Conservation (phyloP, 139 green algal genomes). For the Asterochloris erici region DNA sequence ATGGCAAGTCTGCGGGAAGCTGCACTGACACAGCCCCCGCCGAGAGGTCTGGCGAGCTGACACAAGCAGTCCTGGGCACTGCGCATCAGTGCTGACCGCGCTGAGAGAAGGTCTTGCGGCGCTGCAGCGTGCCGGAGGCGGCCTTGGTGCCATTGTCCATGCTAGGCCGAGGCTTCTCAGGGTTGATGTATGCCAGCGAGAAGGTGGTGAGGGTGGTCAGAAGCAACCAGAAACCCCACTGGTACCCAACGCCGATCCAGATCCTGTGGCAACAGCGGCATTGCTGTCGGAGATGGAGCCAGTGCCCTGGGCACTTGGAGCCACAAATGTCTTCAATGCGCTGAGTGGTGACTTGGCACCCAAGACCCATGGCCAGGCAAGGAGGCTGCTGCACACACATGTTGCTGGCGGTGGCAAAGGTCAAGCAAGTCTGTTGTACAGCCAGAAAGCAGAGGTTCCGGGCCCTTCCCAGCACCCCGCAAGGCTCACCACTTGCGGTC, state of each 20-base stretch:
- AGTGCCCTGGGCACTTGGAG: neutral
- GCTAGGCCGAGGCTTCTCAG: constrained; percentile 21
- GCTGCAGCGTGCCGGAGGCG: constrained; percentile 5
- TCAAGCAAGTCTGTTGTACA: too few species aligned
- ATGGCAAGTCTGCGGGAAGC: too few species aligned
- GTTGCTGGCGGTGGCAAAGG: too few species aligned
- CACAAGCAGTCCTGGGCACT: neutral
- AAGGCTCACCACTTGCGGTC: neutral
- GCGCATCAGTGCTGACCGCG: neutral
- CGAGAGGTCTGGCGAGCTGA: too few species aligned
- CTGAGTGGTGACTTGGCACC: too few species aligned
- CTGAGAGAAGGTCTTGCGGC: neutral
- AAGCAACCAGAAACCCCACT: constrained; percentile 17
- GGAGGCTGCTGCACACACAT: too few species aligned
- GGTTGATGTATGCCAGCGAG: constrained; percentile 31
- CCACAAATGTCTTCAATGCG: neutral
- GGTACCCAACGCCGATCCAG: constrained; percentile 47
- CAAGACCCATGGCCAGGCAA: too few species aligned
- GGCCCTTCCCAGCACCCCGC: too few species aligned
- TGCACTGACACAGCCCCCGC: too few species aligned
- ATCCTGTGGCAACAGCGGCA: constrained; percentile 45
- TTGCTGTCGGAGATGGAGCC: neutral
- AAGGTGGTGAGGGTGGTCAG: constrained; percentile 27
- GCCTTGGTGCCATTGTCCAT: constrained; percentile 17
- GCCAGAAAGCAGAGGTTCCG: too few species aligned